These are phyloP conservation scores for Penicillium aurantiogriseum DNA, from an alignment of 2,329 filamentous ascomycete genomes.

Conservation along the genomic window DNA sequence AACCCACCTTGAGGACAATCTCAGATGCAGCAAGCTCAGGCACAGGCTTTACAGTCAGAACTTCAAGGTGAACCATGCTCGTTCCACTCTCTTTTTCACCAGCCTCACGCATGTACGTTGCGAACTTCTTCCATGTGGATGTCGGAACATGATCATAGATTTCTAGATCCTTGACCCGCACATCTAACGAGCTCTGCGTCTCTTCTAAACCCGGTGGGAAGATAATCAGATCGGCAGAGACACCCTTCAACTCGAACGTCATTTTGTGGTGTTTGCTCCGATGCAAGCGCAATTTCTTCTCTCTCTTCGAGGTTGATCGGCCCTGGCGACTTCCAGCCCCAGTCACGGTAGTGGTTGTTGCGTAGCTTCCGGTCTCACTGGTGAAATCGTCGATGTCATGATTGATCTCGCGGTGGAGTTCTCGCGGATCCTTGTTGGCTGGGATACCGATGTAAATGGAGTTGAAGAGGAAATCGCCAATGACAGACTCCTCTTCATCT, in stretches of 20 bases:
- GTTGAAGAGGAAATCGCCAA: conserved; percentile 96
- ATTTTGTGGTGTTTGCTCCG: conserved; percentile 93
- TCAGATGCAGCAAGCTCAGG: conserved; percentile 83
- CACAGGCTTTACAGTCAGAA: conserved; percentile 84
- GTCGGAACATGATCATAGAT: conserved; percentile 92
- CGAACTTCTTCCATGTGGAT: conserved; percentile 98
- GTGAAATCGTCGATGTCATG: conserved; percentile 79
- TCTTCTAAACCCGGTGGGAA: conserved; percentile 76
- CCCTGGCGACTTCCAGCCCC: conserved; percentile 38
- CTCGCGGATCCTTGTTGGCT: conserved; percentile 77
- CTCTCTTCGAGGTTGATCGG: conserved; percentile 38
- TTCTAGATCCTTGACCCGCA: conserved; percentile 78
- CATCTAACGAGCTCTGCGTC: conserved; percentile 81
- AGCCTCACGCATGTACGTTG: conserved; percentile 85
- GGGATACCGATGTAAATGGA: conserved; percentile 97
- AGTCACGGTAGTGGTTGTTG: conserved; percentile 64
- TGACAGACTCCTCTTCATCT: conserved; percentile 76
- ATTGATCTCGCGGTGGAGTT: conserved; percentile 81
- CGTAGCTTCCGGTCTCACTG: conserved; percentile 87
- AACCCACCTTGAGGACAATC: conserved; percentile 69
- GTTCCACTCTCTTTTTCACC: conserved; percentile 82
- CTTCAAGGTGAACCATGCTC: conserved; percentile 85
- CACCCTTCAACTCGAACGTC: conserved; percentile 83
- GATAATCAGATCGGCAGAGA: conserved; percentile 76
- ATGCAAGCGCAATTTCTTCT: conserved; percentile 68